Percentiles rank a stretch among this genome's conserved stretches.
These are phyloP conservation scores for Dissoconium aciculare DNA, from an alignment of 2,329 filamentous ascomycete species.

Conservation along the genomic window DNA sequence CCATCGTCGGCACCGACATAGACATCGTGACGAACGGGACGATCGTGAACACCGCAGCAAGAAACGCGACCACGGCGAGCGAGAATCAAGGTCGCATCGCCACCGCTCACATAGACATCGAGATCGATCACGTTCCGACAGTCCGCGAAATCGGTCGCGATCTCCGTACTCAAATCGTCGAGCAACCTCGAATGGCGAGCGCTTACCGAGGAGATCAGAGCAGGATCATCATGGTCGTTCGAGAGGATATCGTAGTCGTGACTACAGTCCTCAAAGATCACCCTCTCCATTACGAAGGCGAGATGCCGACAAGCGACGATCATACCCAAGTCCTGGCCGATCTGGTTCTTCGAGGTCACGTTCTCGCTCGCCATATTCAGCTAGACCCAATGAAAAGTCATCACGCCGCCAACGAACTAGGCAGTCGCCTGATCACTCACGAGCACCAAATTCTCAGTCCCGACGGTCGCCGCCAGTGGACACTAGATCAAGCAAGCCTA, in stretches of 20 bases:
- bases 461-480: slow-evolving; percentile 17
- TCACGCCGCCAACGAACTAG: slow-evolving; percentile 8
- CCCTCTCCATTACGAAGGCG: slow-evolving; percentile 27
- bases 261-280: slow-evolving; percentile 20
- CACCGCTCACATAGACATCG: slow-evolving; percentile 19
- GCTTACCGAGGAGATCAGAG: neutral
- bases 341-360: slow-evolving; percentile 24
- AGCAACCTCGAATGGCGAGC: slow-evolving; percentile 5
- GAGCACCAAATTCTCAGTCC: slow-evolving; percentile 9
- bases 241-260: slow-evolving; percentile 9
- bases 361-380: slow-evolving; percentile 21
- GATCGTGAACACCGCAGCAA: slow-evolving; percentile 10
- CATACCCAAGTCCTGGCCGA: slow-evolving; percentile 22
- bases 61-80: slow-evolving; percentile 15
- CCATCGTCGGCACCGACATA: slow-evolving; percentile 18
- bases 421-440: slow-evolving; percentile 11
- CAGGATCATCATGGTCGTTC: neutral
- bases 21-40: slow-evolving; percentile 11
- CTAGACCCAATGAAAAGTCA: slow-evolving; percentile 8
- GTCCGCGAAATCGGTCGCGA: slow-evolving; percentile 10
- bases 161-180: slow-evolving; percentile 14
- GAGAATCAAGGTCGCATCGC: slow-evolving; percentile 20
- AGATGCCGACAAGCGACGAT: slow-evolving; percentile 21
- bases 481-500: slow-evolving; percentile 9
- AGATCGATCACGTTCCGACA: slow-evolving; percentile 12